A percentile compares a stretch with the other conserved stretches of the same genome.
These are phyloP conservation scores for Taphrina sp. DNA, from an alignment of 1,139 yeast species.

Conservation along the genomic window DNA sequence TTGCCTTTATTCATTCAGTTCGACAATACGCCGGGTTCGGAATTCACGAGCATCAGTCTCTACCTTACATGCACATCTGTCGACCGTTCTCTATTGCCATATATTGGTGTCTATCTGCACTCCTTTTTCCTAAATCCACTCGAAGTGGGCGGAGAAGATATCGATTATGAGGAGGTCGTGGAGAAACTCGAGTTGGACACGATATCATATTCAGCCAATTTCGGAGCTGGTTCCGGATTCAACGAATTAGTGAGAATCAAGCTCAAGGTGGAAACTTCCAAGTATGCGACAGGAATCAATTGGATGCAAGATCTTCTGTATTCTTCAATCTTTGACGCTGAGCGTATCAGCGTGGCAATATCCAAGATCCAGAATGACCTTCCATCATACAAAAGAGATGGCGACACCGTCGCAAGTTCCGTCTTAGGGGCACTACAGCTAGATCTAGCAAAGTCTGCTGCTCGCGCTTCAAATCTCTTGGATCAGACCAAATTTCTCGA, in stretches of 20 bases:
- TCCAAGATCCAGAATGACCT: constrained; percentile 73
- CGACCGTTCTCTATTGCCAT: constrained; percentile 59
- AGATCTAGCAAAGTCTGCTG: constrained; percentile 56
- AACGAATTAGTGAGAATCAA: constrained; percentile 60
- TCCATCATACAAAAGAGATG: constrained; percentile 79
- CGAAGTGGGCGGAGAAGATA: constrained; percentile 57
- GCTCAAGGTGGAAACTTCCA: constrained; percentile 60
- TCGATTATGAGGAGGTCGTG: constrained; percentile 73
- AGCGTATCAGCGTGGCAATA: constrained; percentile 65
- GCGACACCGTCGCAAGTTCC: constrained; percentile 67
- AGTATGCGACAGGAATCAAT: constrained; percentile 65
- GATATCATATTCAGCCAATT: constrained; percentile 49
- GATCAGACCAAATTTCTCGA: constrained; percentile 60
- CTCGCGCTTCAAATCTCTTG: constrained; percentile 65
- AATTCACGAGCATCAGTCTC: constrained; percentile 71
- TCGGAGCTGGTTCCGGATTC: constrained; percentile 61
- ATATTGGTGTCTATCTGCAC: constrained; percentile 60
- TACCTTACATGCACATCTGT: constrained; percentile 64
- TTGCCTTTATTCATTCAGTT: constrained; percentile 73
- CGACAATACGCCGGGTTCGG: constrained; percentile 68
- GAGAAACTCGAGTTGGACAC: constrained; percentile 71
- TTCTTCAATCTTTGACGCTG: constrained; percentile 66
- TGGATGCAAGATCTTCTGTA: constrained; percentile 72
- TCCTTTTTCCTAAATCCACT: constrained; percentile 73
- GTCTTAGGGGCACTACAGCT: constrained; percentile 51